Evolutionary conservation across 176 grass and related monocot species (phyloP), one percentile per base, ranked within the genome.

Genomic region (Bromus sterilis): DNA sequence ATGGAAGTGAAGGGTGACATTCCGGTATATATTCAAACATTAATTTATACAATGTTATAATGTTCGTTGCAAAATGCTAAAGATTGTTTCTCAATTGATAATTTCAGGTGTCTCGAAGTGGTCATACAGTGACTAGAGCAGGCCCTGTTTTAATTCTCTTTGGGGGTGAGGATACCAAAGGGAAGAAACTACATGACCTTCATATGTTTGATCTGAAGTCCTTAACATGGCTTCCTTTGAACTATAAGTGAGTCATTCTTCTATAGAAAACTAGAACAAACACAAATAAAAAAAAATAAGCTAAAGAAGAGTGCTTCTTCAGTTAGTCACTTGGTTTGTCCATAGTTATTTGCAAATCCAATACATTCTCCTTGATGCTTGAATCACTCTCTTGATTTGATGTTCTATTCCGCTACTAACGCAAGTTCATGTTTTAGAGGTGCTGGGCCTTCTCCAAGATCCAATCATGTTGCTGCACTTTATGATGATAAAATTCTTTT

Each of bases 131-230:
- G 35, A 89, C 84, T 55, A 93, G 90, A 86, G 92, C 96, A 72
- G 96, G 96, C 81, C 83, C 90, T 76, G 84, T 86, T 82, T 86
- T 98, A 75, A 91, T 98, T 75, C 91, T 98, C 21, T 98, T 98
- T 65, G 96, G 96, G 34, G 96, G 96, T 11, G 96, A 98, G 77
- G 91, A 89, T 71, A 80, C 79, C 33, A 98, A 90, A 89, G 89
- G 96, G 59, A 95, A 89, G 87, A 98, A 98, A 90, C 49, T 98
- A 29, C 94, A 98, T 77, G 96, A 95, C 66, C 96, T 98, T 83
- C 93, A 95, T 81, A 98, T 98, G 96, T 91, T 98, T 62, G 90
- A 98, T 91, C 80, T 98, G 82, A 95, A 98, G 67, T 93, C 96
- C 71, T 91, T 87, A 57, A 95, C 86, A 32, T 98, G 96, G 96